phyloP scores from a whole-genome alignment of 371 early-diverging fungal species.

The Lichtheimia ramosa region DNA sequence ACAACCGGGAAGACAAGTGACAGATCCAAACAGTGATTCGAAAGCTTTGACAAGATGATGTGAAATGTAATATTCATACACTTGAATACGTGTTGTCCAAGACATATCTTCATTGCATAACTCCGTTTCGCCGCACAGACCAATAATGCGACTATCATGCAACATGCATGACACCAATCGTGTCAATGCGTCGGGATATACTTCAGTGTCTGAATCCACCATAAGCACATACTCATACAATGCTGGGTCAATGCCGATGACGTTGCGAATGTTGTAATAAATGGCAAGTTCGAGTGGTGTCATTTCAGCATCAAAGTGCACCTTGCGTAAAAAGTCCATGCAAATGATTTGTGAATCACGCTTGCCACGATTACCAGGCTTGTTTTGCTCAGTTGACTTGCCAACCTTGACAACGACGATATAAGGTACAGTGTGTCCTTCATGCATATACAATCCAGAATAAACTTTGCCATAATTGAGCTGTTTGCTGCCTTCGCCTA shows the following conservation, averaged over 20 bases:
- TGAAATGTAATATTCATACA: slow-evolving; percentile 95
- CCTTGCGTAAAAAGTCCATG: slow-evolving; percentile 93
- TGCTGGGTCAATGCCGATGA: slow-evolving; percentile 82
- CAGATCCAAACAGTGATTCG: slow-evolving; percentile 93
- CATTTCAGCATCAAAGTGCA: slow-evolving; percentile 92
- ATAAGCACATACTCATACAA: slow-evolving; percentile 89
- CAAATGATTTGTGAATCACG: slow-evolving; percentile 98
- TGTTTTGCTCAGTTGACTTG: slow-evolving; percentile 72
- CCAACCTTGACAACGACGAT: slow-evolving; percentile 94
- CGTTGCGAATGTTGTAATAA: slow-evolving; percentile 80
- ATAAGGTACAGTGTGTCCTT: slow-evolving; percentile 74
- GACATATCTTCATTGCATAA: slow-evolving; percentile 74
- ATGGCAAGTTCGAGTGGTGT: slow-evolving; percentile 93
- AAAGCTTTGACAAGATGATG: slow-evolving; percentile 94
- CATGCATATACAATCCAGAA: slow-evolving; percentile 85
- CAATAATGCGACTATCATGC: slow-evolving; percentile 77
- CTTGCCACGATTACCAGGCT: slow-evolving; percentile 98
- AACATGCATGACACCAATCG: slow-evolving; percentile 76
- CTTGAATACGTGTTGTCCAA: slow-evolving; percentile 93
- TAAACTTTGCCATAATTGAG: slow-evolving; percentile 92
- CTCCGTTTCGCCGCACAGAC: slow-evolving; percentile 85
- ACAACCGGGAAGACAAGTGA: slow-evolving; percentile 95
- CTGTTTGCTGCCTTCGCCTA: slow-evolving; percentile 85
- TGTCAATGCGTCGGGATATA: slow-evolving; percentile 72
- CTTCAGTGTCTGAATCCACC: slow-evolving; percentile 96